phyloP scores from a whole-genome alignment of 768 basidiomycete genomes.

The Suillus placidus region DNA sequence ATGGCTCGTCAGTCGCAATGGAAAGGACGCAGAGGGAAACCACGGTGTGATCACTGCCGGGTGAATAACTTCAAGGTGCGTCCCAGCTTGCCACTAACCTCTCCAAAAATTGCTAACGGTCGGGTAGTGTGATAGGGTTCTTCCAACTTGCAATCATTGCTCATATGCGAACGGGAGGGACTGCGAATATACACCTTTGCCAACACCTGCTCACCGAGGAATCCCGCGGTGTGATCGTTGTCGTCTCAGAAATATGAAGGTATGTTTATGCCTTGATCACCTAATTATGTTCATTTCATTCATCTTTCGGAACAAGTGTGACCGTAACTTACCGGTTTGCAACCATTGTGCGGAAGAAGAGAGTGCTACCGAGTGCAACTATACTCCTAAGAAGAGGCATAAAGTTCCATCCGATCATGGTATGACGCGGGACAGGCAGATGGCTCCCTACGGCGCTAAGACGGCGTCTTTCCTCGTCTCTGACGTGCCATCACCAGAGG shows the following conservation, averaged over 20 bases:
- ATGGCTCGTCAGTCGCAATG: conserved; percentile 72
- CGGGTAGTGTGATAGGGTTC: conserved; percentile 66
- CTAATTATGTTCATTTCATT: conserved; percentile 6
- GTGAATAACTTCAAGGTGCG: conserved; percentile 71
- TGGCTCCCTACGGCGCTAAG: conserved; percentile 46
- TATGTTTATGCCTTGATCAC: conserved; percentile 29
- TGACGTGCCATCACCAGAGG: conserved; percentile 40
- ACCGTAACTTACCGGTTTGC: conserved; percentile 71
- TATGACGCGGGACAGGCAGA: conserved; percentile 38
- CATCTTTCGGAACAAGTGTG: conserved; percentile 49
- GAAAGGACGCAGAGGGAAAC: conserved; percentile 76
- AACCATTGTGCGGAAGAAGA: conserved; percentile 61
- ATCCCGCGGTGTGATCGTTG: conserved; percentile 76
- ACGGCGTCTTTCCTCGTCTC: conserved; percentile 52
- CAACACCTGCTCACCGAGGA: conserved; percentile 74
- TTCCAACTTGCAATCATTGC: conserved; percentile 74
- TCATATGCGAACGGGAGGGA: conserved; percentile 64
- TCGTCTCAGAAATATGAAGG: conserved; percentile 68
- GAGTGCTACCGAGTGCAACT: conserved; percentile 61
- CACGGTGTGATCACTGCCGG: conserved; percentile 74
- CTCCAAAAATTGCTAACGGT: conserved; percentile 17
- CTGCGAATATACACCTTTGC: conserved; percentile 73
- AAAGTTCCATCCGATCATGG: conserved; percentile 51
- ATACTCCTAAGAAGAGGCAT: conserved; percentile 71
- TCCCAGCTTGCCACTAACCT: conserved; percentile 13